Percentiles rank a stretch among this genome's conserved stretches.
These are phyloP conservation scores for Pythium utonaiense DNA, from an alignment of 352 stramenopile species.

Conservation along the genomic window DNA sequence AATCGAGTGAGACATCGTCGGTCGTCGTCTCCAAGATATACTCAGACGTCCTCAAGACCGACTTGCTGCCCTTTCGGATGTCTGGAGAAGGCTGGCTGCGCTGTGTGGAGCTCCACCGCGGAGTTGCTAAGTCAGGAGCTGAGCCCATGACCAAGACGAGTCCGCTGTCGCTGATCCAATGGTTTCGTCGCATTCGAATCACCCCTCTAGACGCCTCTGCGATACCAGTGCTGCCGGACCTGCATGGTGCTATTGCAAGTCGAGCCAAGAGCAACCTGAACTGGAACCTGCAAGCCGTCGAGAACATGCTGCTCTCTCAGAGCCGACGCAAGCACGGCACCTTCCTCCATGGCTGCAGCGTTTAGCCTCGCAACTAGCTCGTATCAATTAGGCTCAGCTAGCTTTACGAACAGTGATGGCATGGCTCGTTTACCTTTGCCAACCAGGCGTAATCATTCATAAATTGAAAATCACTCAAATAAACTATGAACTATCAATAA, in stretches of 20 bases:
- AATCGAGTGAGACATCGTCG: background rate
- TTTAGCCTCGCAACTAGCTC: background rate
- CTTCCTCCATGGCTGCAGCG: background rate
- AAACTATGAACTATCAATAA: too few relatives aligned
- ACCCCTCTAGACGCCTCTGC: background rate
- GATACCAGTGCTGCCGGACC: background rate
- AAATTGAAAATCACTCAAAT: too few relatives aligned
- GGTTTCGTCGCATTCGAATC: constrained; percentile 5
- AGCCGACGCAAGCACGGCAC: background rate
- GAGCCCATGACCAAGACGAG: background rate
- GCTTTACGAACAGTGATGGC: background rate
- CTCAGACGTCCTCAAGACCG: background rate
- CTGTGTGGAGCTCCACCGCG: constrained; percentile 3
- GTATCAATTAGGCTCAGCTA: background rate
- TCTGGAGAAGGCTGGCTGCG: constrained; percentile 2
- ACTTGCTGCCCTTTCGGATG: background rate
- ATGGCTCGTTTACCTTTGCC: too few relatives aligned
- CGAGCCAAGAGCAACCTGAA: background rate
- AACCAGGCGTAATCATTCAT: too few relatives aligned
- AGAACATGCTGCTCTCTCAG: constrained; percentile 6
- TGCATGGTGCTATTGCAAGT: background rate
- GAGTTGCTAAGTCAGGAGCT: background rate
- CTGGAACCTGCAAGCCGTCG: constrained; percentile 10
- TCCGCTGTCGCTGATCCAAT: constrained; percentile 3
- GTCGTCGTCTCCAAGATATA: constrained; percentile 4